Percentiles rank a stretch among this genome's conserved stretches.
Evolutionary conservation across 179 eudicot species (phyloP).

Genomic region (Spergularia azorica): DNA sequence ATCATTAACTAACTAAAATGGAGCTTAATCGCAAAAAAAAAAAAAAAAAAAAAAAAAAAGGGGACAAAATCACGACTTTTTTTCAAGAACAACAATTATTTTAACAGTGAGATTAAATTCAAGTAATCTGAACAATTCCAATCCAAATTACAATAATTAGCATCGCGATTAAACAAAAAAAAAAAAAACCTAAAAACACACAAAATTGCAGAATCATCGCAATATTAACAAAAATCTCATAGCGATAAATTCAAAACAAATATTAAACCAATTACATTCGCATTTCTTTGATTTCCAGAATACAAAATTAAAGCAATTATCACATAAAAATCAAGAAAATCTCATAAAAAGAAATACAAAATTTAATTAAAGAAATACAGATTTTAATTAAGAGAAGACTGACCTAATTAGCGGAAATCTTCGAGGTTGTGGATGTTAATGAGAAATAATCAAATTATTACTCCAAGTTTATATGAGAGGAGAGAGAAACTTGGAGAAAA

Average conservation of each 20-base stretch:
- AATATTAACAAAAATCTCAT: background rate
- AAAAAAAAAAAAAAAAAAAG: no score
- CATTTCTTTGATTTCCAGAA: background rate
- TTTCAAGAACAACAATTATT: background rate
- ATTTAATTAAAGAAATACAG: no score
- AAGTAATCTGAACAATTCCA: background rate
- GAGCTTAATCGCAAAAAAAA: no score
- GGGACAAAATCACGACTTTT: background rate
- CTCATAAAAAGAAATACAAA: no score
- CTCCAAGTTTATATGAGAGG: background rate
- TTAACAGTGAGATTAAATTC: background rate
- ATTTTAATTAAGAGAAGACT: no score
- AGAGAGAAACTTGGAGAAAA: slow-evolving; percentile 31
- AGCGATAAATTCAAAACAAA: background rate
- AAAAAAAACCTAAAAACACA: background rate
- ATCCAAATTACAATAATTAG: background rate
- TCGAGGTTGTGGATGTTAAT: no score
- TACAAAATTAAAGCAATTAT: background rate
- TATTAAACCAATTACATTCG: background rate
- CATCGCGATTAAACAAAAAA: background rate
- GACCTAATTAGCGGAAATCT: no score
- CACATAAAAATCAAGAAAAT: background rate
- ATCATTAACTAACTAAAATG: background rate
- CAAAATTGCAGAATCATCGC: no score
- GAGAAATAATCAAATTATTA: no score